Evolutionary conservation across 148 eudicot species (phyloP).

Genomic region (Vaccinium corymbosum): DNA sequence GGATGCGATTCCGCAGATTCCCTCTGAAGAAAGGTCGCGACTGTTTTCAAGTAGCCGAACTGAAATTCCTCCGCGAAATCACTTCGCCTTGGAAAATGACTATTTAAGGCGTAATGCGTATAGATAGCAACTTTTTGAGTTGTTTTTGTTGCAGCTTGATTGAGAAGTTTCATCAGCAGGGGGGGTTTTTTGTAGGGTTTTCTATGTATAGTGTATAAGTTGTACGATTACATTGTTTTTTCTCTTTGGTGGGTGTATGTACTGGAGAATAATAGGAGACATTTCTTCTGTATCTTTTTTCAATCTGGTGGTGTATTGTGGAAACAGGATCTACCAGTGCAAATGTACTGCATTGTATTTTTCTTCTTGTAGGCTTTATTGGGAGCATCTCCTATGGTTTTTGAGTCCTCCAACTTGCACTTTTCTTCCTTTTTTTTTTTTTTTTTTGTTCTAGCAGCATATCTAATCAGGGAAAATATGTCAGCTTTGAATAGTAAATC

Average conservation of each 20-base stretch:
- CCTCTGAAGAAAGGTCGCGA: constrained; percentile 26
- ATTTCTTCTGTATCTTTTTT: background rate
- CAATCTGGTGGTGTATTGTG: background rate
- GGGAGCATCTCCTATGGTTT: background rate
- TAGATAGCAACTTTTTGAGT: constrained; percentile 15
- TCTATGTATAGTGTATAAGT: background rate
- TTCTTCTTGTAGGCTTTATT: background rate
- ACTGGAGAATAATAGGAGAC: background rate
- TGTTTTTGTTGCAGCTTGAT: constrained; percentile 6
- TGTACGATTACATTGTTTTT: background rate
- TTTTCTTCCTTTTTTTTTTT: no score
- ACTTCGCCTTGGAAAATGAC: constrained; percentile 24
- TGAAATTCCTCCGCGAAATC: constrained; percentile 25
- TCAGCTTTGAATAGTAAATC: background rate
- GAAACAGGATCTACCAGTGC: background rate
- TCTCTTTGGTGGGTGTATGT: background rate
- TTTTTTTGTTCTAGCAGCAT: background rate
- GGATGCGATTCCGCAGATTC: constrained; percentile 24
- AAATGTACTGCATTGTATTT: background rate
- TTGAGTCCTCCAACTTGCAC: background rate
- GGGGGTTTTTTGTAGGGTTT: background rate
- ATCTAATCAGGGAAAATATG: background rate
- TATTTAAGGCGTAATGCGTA: constrained; percentile 33
- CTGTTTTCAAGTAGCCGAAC: constrained; percentile 17
- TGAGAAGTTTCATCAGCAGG: background rate